A percentile compares a stretch with the other conserved stretches of the same genome.
Evolutionary conservation across 108 stramenopile species (phyloP).

Genomic region (Nannochloropsis salina): DNA sequence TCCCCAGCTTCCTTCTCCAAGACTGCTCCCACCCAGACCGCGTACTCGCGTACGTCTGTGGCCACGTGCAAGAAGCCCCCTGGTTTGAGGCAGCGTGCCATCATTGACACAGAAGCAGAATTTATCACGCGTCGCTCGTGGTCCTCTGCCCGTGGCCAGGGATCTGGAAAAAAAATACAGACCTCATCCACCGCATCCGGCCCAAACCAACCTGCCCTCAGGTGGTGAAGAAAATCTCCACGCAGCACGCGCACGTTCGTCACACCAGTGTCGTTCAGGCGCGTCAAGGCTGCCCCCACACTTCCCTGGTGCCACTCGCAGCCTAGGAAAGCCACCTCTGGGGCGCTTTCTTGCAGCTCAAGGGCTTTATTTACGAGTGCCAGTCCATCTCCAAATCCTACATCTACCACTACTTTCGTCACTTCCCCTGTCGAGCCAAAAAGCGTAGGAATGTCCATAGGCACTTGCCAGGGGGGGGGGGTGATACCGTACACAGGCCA

Average conservation of each 20-base stretch:
- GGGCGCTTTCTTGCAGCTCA: background rate
- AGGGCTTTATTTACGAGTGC: background rate
- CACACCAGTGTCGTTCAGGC: background rate
- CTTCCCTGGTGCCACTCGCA: background rate
- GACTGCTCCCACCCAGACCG: background rate
- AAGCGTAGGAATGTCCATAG: background rate
- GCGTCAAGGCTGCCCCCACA: background rate
- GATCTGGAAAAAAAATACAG: background rate
- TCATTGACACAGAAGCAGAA: background rate
- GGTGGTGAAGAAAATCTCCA: slow-evolving; percentile 5
- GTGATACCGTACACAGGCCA: background rate
- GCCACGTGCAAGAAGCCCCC: background rate
- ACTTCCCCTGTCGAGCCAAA: background rate
- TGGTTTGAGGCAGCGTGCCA: background rate
- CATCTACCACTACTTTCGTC: background rate
- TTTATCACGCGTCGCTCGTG: background rate
- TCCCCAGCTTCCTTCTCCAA: background rate
- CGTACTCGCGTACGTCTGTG: background rate
- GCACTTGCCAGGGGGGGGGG: background rate
- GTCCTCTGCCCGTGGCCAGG: background rate
- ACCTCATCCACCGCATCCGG: background rate
- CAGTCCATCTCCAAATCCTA: slow-evolving; percentile 5
- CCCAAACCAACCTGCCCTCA: background rate
- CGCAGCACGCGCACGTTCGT: background rate
- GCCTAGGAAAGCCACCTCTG: background rate